Percentiles rank a stretch among this genome's conserved stretches.
Conservation (phyloP, 2,329 filamentous ascomycete genomes). For the Aspergillus tubingensis region DNA sequence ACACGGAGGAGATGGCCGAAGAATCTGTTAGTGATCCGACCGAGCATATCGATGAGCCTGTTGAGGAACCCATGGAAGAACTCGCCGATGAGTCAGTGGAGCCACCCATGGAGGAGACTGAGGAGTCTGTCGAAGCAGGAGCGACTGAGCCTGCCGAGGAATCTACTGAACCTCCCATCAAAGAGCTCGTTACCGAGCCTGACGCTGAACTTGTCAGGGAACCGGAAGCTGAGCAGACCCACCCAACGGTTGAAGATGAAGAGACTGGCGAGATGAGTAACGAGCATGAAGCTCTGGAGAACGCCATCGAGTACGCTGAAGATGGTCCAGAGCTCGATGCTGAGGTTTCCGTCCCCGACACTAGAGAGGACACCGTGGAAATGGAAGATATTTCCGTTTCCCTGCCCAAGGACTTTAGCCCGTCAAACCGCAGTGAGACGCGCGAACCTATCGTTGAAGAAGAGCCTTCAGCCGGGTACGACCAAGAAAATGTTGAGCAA, state of each 20-base stretch:
- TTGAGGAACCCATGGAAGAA: neutral
- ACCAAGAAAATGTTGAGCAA: neutral
- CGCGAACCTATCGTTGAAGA: neutral
- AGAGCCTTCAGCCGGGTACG: neutral
- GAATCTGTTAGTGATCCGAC: neutral
- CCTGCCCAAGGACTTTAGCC: neutral
- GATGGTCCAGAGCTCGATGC: neutral
- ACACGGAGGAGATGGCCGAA: neutral
- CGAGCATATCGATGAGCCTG: neutral
- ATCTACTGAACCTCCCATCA: neutral
- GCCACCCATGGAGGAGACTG: neutral
- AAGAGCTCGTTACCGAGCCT: neutral
- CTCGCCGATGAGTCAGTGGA: conserved; percentile 1
- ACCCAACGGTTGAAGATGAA: neutral
- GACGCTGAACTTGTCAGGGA: neutral
- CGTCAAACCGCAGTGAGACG: neutral
- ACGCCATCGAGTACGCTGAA: neutral
- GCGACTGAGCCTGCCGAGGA: neutral
- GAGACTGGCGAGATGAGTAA: neutral
- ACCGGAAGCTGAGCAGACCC: neutral
- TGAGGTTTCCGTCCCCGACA: neutral
- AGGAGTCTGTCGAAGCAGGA: neutral
- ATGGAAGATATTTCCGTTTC: neutral
- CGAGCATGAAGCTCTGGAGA: neutral
- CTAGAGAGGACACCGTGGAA: neutral